These are phyloP conservation scores for Hymenochaete sp. DNA, from an alignment of 1,284 basidiomycete species.

Conservation along the genomic window DNA sequence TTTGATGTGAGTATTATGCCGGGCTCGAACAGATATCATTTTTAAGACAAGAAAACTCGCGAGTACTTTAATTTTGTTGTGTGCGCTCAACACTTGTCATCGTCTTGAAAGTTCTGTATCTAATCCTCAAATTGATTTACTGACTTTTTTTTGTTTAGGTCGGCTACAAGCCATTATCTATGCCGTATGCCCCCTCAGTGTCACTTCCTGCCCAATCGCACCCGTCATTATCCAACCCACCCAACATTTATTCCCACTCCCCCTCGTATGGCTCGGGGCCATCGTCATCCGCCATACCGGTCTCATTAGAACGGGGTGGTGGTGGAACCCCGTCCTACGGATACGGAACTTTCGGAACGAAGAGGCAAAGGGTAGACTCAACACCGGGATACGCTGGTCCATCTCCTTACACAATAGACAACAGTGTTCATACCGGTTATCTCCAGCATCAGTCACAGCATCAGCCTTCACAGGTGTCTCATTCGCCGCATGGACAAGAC, in stretches of 20 bases:
- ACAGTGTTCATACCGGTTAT: conserved; percentile 10
- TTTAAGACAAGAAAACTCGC: too few relatives aligned
- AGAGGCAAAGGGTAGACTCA: conserved; percentile 11
- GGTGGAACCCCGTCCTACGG: not conserved
- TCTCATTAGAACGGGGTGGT: conserved; percentile 13
- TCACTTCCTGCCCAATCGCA: conserved; percentile 3
- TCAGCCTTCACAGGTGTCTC: conserved; percentile 3
- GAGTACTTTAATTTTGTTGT: too few relatives aligned
- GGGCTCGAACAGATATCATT: conserved; percentile 1
- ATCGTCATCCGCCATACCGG: conserved; percentile 10
- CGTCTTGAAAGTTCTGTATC: too few relatives aligned
- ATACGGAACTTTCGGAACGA: conserved; percentile 1
- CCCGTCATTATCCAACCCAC: not conserved
- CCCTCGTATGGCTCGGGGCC: conserved; percentile 1
- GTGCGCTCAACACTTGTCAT: too few relatives aligned
- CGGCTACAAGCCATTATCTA: not conserved
- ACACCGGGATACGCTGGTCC: conserved; percentile 8
- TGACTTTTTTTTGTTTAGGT: not conserved
- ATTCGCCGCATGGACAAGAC: not conserved
- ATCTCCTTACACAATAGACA: conserved; percentile 13
- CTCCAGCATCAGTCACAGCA: not conserved
- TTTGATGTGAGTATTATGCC: conserved; percentile 6
- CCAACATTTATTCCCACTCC: conserved; percentile 2
- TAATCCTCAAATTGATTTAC: conserved; percentile 1
- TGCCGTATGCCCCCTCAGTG: not conserved